A percentile compares a stretch with the other conserved stretches of the same genome.
Conservation (phyloP, 2,329 filamentous ascomycete genomes). For the Botrytis galanthina region DNA sequence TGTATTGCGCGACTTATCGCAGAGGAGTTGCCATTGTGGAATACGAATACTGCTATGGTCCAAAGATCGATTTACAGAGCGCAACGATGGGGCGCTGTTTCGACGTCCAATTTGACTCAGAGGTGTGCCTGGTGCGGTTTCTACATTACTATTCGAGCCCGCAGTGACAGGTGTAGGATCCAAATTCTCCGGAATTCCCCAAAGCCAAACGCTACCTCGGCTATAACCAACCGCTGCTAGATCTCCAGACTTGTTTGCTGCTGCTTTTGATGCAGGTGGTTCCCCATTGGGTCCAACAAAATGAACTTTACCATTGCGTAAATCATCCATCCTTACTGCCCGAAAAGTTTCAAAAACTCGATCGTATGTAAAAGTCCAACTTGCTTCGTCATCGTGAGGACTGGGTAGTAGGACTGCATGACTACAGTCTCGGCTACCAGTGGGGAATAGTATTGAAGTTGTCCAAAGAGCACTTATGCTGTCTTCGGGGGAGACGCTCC, state of each 20-base stretch:
- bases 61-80: slow-evolving; percentile 28
- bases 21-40: slow-evolving; percentile 67
- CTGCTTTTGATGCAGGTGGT: slow-evolving; percentile 64
- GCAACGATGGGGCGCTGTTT: slow-evolving; percentile 37
- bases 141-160: slow-evolving; percentile 36
- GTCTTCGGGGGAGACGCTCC: slow-evolving; percentile 62
- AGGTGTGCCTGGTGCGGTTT: slow-evolving; percentile 35
- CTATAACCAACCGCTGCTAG: slow-evolving; percentile 69
- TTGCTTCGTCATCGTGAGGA: slow-evolving; percentile 56
- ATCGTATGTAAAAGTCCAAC: slow-evolving; percentile 78
- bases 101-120: slow-evolving; percentile 29
- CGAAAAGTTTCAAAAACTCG: slow-evolving; percentile 74
- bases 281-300: slow-evolving; percentile 68
- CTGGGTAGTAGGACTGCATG: slow-evolving; percentile 65
- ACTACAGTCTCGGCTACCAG: slow-evolving; percentile 74
- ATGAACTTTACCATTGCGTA: slow-evolving; percentile 74
- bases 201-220: slow-evolving; percentile 72
- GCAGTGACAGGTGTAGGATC: slow-evolving; percentile 52
- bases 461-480: slow-evolving; percentile 77
- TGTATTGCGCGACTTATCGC: slow-evolving; percentile 65
- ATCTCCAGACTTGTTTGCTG: slow-evolving; percentile 67
- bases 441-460: slow-evolving; percentile 79
- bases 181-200: slow-evolving; percentile 72
- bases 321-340: slow-evolving; percentile 71
- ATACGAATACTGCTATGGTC: slow-evolving; percentile 40